These are phyloP conservation scores for Pichia scutulata DNA, from an alignment of 805 yeast species.

Conservation along the genomic window DNA sequence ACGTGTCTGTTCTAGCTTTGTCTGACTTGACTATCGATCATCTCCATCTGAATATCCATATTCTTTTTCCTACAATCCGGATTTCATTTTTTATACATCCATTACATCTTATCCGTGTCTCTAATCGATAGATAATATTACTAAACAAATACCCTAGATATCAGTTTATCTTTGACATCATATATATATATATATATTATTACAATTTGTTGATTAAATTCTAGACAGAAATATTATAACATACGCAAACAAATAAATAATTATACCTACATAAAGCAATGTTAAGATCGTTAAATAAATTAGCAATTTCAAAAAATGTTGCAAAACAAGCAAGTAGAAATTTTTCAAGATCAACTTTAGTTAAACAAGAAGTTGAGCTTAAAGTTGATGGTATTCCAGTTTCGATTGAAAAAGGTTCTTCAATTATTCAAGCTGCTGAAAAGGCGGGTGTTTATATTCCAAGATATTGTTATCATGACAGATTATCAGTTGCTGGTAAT, in stretches of 20 bases:
- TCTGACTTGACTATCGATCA: neutral
- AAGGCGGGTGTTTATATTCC: constrained; percentile 85
- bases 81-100: neutral
- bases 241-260: neutral
- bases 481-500: constrained; percentile 84
- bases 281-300: constrained; percentile 14
- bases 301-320: constrained; percentile 6
- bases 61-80: neutral
- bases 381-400: constrained; percentile 68
- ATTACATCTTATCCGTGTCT: neutral
- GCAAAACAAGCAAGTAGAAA: constrained; percentile 10
- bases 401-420: constrained; percentile 75
- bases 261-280: neutral
- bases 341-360: constrained; percentile 5
- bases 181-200: neutral
- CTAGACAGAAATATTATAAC: neutral
- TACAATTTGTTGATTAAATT: neutral
- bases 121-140: neutral
- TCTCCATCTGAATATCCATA: neutral
- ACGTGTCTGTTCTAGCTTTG: neutral
- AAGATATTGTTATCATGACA: constrained; percentile 87
- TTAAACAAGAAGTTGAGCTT: constrained; percentile 26
- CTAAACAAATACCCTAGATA: neutral
- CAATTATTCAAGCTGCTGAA: constrained; percentile 87
- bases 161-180: neutral